Conservation (phyloP, 352 stramenopile species). For the Pythium aquatile region DNA sequence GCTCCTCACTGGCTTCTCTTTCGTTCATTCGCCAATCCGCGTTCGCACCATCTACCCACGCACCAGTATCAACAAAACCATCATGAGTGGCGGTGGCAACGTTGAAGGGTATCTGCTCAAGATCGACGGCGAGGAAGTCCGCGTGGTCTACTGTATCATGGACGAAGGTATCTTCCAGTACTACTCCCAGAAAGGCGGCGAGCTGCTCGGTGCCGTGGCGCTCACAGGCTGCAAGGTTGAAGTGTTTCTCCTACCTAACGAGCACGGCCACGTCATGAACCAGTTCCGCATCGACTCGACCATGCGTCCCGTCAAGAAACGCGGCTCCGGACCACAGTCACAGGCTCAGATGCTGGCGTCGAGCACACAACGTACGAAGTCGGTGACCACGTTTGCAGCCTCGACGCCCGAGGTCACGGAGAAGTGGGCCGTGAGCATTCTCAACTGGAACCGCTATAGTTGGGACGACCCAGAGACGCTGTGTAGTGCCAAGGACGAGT, state of each 20-base stretch:
- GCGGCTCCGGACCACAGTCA: conserved; percentile 23
- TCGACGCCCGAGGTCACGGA: conserved; percentile 57
- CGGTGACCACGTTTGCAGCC: conserved; percentile 44
- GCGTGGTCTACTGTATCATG: conserved; percentile 83
- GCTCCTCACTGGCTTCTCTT: neutral
- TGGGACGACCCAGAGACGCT: conserved; percentile 81
- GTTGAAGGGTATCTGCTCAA: conserved; percentile 84
- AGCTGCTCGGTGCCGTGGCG: conserved; percentile 55
- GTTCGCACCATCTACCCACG: neutral
- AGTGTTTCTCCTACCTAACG: conserved; percentile 63
- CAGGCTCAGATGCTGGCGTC: conserved; percentile 24
- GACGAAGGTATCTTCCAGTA: conserved; percentile 81
- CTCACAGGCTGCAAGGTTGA: conserved; percentile 77
- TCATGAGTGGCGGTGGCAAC: conserved; percentile 59
- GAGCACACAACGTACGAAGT: conserved; percentile 23
- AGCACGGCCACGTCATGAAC: conserved; percentile 39
- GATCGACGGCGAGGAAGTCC: conserved; percentile 49
- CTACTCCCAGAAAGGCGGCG: conserved; percentile 70
- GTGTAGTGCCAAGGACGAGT: conserved; percentile 75
- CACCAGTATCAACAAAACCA: conserved; percentile 4
- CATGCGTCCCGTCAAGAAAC: conserved; percentile 27
- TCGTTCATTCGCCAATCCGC: conserved; percentile 15
- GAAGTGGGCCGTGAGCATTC: conserved; percentile 70
- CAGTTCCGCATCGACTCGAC: conserved; percentile 69
- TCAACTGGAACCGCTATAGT: conserved; percentile 86